phyloP scores from a whole-genome alignment of 805 yeast species.

The Wickerhamiella occidentalis region DNA sequence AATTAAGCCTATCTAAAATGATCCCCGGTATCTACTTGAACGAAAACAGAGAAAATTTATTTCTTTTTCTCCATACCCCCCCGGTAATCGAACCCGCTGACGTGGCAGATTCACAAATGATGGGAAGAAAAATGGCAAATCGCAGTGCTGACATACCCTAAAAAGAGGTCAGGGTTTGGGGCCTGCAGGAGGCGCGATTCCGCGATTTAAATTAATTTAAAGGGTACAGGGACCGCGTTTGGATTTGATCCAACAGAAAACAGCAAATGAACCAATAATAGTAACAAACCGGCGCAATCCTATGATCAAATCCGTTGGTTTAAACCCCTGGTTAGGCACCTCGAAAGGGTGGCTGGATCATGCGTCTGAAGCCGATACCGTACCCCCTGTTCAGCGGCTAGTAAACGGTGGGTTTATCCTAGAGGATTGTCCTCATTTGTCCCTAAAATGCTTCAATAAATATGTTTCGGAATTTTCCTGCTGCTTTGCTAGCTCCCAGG shows the following conservation, averaged over 20 bases:
- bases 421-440: no score
- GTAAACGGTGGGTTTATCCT: no score
- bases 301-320: no score
- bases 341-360: background rate
- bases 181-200: background rate
- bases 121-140: background rate
- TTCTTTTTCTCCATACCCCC: background rate
- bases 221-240: no score
- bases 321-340: no score
- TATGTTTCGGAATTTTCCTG: background rate
- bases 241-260: no score
- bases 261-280: no score
- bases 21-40: background rate
- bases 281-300: no score
- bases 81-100: background rate
- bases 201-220: background rate
- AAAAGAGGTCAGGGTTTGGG: background rate
- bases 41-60: background rate
- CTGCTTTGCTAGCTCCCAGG: background rate
- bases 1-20: background rate
- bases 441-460: background rate
- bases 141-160: conserved; percentile 5
- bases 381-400: no score
- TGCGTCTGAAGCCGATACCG: background rate
- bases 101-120: background rate